These are phyloP conservation scores for Solanum corneliomulleri DNA, from an alignment of 257 asterid species.

Conservation along the genomic window DNA sequence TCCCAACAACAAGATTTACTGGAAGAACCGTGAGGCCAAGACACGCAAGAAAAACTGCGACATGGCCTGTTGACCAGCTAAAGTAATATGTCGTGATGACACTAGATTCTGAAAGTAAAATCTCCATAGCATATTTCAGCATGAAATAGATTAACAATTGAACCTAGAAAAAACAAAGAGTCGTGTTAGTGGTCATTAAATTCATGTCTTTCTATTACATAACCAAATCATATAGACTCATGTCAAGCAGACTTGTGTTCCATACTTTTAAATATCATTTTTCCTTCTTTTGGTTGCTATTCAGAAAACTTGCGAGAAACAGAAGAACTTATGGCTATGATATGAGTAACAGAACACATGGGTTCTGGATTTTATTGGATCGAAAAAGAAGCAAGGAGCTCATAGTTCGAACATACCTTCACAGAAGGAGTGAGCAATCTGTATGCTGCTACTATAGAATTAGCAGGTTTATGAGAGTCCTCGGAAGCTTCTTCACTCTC, in stretches of 20 bases:
- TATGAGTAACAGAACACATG: neutral
- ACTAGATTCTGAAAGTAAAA: slow-evolving; percentile 92
- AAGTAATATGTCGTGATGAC: slow-evolving; percentile 81
- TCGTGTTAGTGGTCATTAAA: neutral
- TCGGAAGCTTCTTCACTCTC: slow-evolving; percentile 73
- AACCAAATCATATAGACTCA: neutral
- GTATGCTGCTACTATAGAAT: slow-evolving; percentile 69
- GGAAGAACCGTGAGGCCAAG: slow-evolving; percentile 96
- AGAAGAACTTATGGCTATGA: neutral
- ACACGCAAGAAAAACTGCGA: slow-evolving; percentile 75
- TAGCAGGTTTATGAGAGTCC: slow-evolving; percentile 67
- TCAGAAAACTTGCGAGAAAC: neutral
- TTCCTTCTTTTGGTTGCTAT: neutral
- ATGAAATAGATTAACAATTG: slow-evolving; percentile 90
- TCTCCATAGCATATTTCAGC: slow-evolving; percentile 96
- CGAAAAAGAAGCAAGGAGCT: neutral
- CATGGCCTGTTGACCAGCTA: slow-evolving; percentile 73
- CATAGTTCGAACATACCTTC: slow-evolving; percentile 37
- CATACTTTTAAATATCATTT: neutral
- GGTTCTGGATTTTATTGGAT: neutral
- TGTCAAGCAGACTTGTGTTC: neutral
- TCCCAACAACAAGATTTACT: slow-evolving; percentile 70
- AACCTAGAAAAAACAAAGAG: slow-evolving; percentile 45
- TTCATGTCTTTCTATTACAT: neutral
- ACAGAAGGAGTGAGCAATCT: slow-evolving; percentile 94